Evolutionary conservation across 176 grass and related monocot species (phyloP).

Genomic region (Guadua angustifolia): DNA sequence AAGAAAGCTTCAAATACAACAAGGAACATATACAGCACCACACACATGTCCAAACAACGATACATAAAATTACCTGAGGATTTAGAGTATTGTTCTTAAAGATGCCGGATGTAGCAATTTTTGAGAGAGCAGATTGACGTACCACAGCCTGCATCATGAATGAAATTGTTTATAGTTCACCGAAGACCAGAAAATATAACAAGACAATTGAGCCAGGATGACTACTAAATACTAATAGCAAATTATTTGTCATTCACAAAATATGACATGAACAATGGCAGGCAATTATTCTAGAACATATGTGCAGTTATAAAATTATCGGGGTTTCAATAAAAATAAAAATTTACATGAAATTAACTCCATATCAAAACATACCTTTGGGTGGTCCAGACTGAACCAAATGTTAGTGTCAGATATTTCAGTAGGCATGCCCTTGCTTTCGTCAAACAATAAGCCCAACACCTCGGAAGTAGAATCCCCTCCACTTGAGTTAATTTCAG

Average conservation of each 20-base stretch:
- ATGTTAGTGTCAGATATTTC: conserved; percentile 74
- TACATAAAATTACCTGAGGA: conserved; percentile 54
- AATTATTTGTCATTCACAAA: conserved; percentile 34
- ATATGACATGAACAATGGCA: conserved; percentile 11
- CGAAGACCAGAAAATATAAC: conserved; percentile 20
- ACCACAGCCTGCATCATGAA: conserved; percentile 59
- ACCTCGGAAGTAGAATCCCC: conserved; percentile 51
- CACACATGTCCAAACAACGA: conserved; percentile 35
- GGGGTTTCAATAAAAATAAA: neutral
- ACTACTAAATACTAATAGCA: neutral
- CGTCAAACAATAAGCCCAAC: conserved; percentile 58
- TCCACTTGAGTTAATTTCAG: conserved; percentile 52
- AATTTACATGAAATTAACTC: conserved; percentile 10
- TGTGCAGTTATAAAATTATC: neutral
- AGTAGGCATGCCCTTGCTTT: conserved; percentile 45
- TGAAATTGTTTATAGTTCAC: conserved; percentile 10
- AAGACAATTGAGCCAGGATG: conserved; percentile 23
- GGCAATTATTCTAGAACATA: conserved; percentile 15
- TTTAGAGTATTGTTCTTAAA: conserved; percentile 56
- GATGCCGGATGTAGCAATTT: conserved; percentile 68
- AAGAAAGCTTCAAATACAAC: conserved; percentile 30
- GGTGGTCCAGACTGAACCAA: conserved; percentile 93
- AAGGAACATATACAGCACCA: conserved; percentile 20
- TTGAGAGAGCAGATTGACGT: conserved; percentile 67
- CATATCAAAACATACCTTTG: conserved; percentile 65